Base-by-base conservation (phyloP, 108 stramenopile genomes). In the Skeletonema grethae region DNA sequence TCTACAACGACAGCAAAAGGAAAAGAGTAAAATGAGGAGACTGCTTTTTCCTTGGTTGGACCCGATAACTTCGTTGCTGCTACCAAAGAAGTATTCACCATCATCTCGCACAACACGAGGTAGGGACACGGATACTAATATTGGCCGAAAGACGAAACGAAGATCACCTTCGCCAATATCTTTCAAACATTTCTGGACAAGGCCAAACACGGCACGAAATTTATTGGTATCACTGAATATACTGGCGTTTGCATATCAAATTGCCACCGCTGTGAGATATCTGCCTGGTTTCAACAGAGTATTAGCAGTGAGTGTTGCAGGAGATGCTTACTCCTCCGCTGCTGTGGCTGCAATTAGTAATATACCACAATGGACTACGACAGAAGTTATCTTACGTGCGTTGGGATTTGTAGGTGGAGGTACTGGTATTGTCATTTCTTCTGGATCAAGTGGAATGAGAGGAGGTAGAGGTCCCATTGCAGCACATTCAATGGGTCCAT, bases 241-340 rank as follows among this genome's bases (percentile, higher is more conserved):
- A 32, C 6, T 82, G 8, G 45, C 86, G 9, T 94, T 82, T 62
- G 7, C 77, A 0, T 89, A 87, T 74, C 90, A 94, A 78, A 75
- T 84, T 7, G 13, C 82, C n/a, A 86, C 74, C 10, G 83, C 92
- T 24, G 65, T 90, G 16, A 20, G 48, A 8, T 77, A 70, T 65
- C 30, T 89, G 11, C 72, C 73, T 66, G 63, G 67, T 20, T 79
- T 77, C 41, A 85, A 87, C 65, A 74, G 85, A 64, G 61, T 84
- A 12, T 67, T 93, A 74, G 88, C 87, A 66, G 24, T 63, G 9
- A 67, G 57, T 66, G 63, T 79, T 25, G 76, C 78, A 9, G 73
- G 74, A 20, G 69, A 73, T 76, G 53, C 63, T 12, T 73, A 48
- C 16, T 57, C 73, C 13, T 61, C 76, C 2, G 67, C 77, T 16